A percentile compares a stretch with the other conserved stretches of the same genome.
Evolutionary conservation across 2,329 filamentous ascomycete genomes (phyloP).

Genomic region (Diaporthe australafricana): DNA sequence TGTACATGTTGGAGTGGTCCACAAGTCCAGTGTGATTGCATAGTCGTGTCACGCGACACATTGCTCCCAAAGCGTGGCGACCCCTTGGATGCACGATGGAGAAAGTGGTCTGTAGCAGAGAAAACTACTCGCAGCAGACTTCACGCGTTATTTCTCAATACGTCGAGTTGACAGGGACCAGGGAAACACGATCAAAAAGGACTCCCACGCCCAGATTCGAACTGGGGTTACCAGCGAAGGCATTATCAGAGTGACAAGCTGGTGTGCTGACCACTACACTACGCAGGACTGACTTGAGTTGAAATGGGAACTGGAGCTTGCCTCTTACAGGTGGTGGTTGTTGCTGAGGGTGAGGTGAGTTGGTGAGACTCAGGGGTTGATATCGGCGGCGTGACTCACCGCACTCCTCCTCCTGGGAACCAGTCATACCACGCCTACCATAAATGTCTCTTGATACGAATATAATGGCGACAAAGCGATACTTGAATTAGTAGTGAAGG

Average conservation of each 20-base stretch:
- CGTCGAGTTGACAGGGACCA: neutral
- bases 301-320: neutral
- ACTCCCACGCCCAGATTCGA: conserved; percentile 20
- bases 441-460: no score
- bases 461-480: no score
- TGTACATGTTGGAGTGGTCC: neutral
- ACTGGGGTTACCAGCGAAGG: conserved; percentile 16
- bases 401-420: neutral
- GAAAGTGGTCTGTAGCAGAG: no score
- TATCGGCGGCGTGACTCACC: neutral
- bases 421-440: neutral
- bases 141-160: no score
- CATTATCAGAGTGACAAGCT: conserved; percentile 14
- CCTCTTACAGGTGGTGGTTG: no score
- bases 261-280: conserved; percentile 21
- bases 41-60: no score
- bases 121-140: no score
- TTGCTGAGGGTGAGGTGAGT: neutral
- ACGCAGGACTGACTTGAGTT: conserved; percentile 1
- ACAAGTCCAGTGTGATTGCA: neutral
- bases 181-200: neutral
- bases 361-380: neutral
- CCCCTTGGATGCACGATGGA: no score
- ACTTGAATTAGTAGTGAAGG: no score
- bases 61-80: no score